Base-by-base conservation (phyloP, 1,284 basidiomycete species). In the Moniliophthora roreri region DNA sequence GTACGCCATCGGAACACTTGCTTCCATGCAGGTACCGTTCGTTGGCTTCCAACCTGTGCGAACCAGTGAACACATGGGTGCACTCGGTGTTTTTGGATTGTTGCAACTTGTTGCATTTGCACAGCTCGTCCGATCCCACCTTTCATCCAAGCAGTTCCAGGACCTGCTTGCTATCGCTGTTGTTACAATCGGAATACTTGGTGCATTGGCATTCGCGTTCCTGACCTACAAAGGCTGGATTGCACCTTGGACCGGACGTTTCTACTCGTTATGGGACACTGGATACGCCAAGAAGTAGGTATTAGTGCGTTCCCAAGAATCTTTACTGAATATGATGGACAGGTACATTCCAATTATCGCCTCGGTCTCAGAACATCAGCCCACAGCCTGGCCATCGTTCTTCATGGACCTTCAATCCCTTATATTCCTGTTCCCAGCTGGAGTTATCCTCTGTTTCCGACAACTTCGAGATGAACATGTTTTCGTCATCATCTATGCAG, bases 241-340 rank as follows among this genome's bases (percentile, higher is more conserved):
- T 63, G 95, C 96, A 1, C 96, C 96, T 0, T 99, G 97, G 95
- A 98, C 95, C 32, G 97, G 97, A 41, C 89, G 97, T 57, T 99
- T 99, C 82, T 99, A 99, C 73, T 98, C 95, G 2, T 81, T 99
- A 10, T 99, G 96, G 95, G 97, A 99, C 72, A 99, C 97, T 1
- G 95, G 92, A 35, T 99, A 99, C 68, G 97, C 96, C 56, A 97
- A 97, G 74, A 93, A 95, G 91, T 93, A 65, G 48, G 79, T 73
- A 24, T 36, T 51, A 39, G 50, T 36, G 26, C 11, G 24, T 39
- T 53, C 39, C 16, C 28, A 51, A 45, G 48, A 48, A 54, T 16
- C 16, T 41, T 40, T 50, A 57, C 35, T 36, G 28, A 15, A 55
- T 40, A 56, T 54, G 37, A 32, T 57, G 36, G 39, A 10, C 62